Evolutionary conservation across 805 yeast species (phyloP).

Genomic region (Wickerhamiella kurtzmanii): DNA sequence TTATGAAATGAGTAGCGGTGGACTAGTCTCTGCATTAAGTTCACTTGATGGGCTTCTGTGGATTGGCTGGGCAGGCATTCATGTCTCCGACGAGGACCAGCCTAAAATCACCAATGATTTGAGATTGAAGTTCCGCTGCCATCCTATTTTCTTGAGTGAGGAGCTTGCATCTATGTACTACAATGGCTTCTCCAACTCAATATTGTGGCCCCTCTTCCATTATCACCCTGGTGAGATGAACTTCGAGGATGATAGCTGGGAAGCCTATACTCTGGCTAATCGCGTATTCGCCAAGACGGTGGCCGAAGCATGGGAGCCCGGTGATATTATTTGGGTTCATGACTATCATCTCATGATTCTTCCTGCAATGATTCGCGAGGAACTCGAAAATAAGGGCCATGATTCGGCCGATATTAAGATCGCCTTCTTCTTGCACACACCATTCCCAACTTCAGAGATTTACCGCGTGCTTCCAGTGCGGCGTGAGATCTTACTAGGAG

Average conservation of each 20-base stretch:
- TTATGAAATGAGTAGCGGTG: slow-evolving; percentile 92
- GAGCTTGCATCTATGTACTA: slow-evolving; percentile 90
- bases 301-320: slow-evolving; percentile 54
- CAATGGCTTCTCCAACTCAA: slow-evolving; percentile 89
- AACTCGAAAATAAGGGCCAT: slow-evolving; percentile 29
- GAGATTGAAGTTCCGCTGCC: slow-evolving; percentile 66
- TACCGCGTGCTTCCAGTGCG: slow-evolving; percentile 93
- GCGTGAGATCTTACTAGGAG: slow-evolving; percentile 81
- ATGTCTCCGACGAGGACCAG: slow-evolving; percentile 66
- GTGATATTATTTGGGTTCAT: slow-evolving; percentile 93
- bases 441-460: slow-evolving; percentile 94
- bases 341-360: slow-evolving; percentile 94
- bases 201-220: slow-evolving; percentile 95
- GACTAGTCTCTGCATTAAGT: slow-evolving; percentile 88
- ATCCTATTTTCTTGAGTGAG: slow-evolving; percentile 78
- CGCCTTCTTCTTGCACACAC: slow-evolving; percentile 94
- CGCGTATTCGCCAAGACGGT: slow-evolving; percentile 64
- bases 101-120: slow-evolving; percentile 56
- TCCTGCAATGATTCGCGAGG: slow-evolving; percentile 71
- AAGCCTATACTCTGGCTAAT: slow-evolving; percentile 91
- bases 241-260: slow-evolving; percentile 96
- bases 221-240: slow-evolving; percentile 99
- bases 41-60: slow-evolving; percentile 71
- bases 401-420: slow-evolving; percentile 46
- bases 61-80: slow-evolving; percentile 95